Evolutionary conservation across 1,139 yeast species (phyloP).

Genomic region (Sugiyamaella grinbergsii): DNA sequence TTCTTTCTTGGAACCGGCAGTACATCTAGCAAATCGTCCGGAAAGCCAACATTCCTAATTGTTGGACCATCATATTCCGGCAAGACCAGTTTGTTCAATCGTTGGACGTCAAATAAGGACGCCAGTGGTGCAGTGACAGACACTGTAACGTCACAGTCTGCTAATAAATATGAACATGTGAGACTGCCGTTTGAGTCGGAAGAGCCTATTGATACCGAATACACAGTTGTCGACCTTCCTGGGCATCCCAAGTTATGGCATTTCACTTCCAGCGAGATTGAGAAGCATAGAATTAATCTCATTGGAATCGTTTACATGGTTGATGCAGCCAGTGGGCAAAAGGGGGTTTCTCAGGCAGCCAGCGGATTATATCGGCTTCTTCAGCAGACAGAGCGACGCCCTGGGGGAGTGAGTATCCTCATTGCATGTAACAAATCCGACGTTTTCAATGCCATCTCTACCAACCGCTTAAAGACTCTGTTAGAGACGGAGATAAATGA

Average conservation of each 20-base stretch:
- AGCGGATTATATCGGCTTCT: conserved; percentile 38
- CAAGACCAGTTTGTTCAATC: conserved; percentile 65
- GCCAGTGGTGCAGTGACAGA: conserved; percentile 37
- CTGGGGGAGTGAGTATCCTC: conserved; percentile 64
- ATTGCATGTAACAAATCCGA: conserved; percentile 84
- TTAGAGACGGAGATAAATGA: conserved; percentile 67
- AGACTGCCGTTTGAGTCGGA: conserved; percentile 44
- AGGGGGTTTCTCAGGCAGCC: conserved; percentile 40
- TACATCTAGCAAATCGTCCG: conserved; percentile 30
- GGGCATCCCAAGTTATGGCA: conserved; percentile 74
- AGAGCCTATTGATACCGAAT: conserved; percentile 30
- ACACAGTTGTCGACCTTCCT: conserved; percentile 74
- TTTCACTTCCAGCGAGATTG: conserved; percentile 35
- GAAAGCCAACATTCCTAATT: conserved; percentile 63
- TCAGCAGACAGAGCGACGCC: conserved; percentile 37
- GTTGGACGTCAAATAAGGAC: conserved; percentile 17
- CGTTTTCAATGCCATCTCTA: conserved; percentile 77
- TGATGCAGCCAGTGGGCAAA: conserved; percentile 44
- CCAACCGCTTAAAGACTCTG: conserved; percentile 56
- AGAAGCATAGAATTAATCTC: conserved; percentile 44
- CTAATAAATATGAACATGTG: conserved; percentile 45
- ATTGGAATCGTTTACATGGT: conserved; percentile 71
- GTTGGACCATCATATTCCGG: conserved; percentile 76
- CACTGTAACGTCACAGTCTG: conserved; percentile 52
- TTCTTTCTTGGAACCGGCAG: conserved; percentile 21